These are phyloP conservation scores for Biscogniauxia mediterranea DNA, from an alignment of 2,329 filamentous ascomycete species.

Conservation along the genomic window DNA sequence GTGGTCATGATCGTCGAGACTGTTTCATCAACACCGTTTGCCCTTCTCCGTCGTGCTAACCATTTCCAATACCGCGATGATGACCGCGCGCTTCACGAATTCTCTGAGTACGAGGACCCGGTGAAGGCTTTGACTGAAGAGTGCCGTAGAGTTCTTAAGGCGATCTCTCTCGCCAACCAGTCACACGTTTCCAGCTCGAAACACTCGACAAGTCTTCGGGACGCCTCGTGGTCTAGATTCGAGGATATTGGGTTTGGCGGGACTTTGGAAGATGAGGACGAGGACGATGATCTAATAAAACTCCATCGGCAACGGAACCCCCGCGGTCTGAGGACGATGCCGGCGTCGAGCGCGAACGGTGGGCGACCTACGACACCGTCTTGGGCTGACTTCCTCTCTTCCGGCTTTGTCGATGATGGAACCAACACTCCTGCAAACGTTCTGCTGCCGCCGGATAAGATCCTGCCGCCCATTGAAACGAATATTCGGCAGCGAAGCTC, in stretches of 20 bases:
- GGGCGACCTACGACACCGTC: constrained; percentile 91
- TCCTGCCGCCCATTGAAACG: constrained; percentile 79
- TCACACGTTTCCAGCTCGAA: constrained; percentile 71
- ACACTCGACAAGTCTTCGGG: constrained; percentile 69
- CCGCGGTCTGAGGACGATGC: constrained; percentile 60
- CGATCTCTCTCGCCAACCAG: constrained; percentile 86
- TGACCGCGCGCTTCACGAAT: constrained; percentile 79
- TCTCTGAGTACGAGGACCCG: constrained; percentile 86
- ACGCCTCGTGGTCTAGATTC: constrained; percentile 95
- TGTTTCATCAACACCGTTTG: constrained; percentile 92
- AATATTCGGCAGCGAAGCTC: constrained; percentile 76
- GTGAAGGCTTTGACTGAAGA: constrained; percentile 87
- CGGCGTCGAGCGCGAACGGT: constrained; percentile 64
- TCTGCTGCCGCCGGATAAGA: constrained; percentile 86
- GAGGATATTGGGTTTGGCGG: constrained; percentile 90
- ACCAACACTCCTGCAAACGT: constrained; percentile 63
- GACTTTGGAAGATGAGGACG: constrained; percentile 67
- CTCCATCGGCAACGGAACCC: constrained; percentile 38
- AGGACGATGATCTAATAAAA: constrained; percentile 56
- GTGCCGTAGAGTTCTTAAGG: constrained; percentile 83
- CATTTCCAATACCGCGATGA: constrained; percentile 95
- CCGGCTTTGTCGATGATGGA: constrained; percentile 82
- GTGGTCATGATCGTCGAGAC: constrained; percentile 96
- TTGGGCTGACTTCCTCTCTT: constrained; percentile 96
- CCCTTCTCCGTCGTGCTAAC: constrained; percentile 83